These are phyloP conservation scores for Phytophthora europaea DNA, from an alignment of 352 stramenopile species.

Conservation along the genomic window DNA sequence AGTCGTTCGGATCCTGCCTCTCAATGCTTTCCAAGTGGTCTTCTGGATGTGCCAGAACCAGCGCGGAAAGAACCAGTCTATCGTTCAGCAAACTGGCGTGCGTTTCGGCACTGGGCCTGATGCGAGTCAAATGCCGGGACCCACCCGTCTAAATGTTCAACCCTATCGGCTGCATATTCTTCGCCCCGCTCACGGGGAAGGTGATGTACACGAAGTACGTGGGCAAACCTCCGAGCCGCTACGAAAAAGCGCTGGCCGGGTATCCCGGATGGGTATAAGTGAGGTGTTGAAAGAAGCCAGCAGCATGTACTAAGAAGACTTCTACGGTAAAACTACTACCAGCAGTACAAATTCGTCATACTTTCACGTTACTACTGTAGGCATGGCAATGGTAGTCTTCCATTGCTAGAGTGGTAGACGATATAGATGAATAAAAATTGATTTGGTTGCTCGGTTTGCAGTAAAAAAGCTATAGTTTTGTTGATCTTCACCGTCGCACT, in stretches of 20 bases:
- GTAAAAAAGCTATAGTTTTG: slow-evolving; percentile 86
- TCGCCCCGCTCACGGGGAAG: neutral
- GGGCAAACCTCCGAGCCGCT: neutral
- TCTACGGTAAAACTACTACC: too few relatives aligned
- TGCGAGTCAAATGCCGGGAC: neutral
- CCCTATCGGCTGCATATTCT: neutral
- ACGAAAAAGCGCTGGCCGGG: neutral
- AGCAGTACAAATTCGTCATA: too few relatives aligned
- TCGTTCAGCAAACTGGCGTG: neutral
- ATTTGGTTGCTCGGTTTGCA: slow-evolving; percentile 58
- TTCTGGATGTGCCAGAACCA: slow-evolving; percentile 4
- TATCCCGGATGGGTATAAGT: too few relatives aligned
- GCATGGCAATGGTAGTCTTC: too few relatives aligned
- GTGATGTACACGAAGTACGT: neutral
- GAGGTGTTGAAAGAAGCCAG: too few relatives aligned
- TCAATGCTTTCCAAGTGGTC: neutral
- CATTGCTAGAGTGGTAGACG: neutral
- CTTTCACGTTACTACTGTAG: too few relatives aligned
- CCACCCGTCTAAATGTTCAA: neutral
- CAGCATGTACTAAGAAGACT: too few relatives aligned
- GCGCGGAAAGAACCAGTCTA: neutral
- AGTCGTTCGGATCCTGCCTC: neutral
- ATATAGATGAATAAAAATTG: neutral
- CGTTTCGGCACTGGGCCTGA: neutral
- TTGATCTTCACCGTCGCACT: slow-evolving; percentile 82